Evolutionary conservation across 2,329 filamentous ascomycete species (phyloP).

Genomic region (Periconia sp.): DNA sequence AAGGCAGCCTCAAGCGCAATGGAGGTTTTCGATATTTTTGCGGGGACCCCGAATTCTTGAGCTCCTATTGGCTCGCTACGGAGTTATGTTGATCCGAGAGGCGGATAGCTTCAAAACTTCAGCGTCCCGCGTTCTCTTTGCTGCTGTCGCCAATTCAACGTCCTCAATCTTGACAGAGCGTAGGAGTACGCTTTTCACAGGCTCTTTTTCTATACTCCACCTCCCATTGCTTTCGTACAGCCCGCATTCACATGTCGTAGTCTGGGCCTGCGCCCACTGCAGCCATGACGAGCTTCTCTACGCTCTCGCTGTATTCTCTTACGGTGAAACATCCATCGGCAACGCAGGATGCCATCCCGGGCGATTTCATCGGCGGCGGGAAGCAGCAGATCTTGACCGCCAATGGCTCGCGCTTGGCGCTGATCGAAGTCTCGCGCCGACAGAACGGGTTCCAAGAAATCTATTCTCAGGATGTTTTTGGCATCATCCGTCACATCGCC

Average conservation of each 20-base stretch:
- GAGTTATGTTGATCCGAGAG: conserved; percentile 1
- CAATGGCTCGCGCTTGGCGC: conserved; percentile 83
- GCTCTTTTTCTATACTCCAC: too few relatives aligned
- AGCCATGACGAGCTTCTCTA: conserved; percentile 93
- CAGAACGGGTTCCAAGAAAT: conserved; percentile 85
- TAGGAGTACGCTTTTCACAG: neutral
- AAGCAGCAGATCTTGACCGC: conserved; percentile 97
- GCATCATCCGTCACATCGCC: conserved; percentile 86
- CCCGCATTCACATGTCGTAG: conserved; percentile 14
- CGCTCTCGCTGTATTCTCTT: conserved; percentile 98
- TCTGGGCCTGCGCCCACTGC: conserved; percentile 38
- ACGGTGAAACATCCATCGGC: conserved; percentile 92
- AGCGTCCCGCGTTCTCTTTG: neutral
- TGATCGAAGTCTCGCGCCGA: conserved; percentile 82
- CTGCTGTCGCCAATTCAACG: conserved; percentile 3
- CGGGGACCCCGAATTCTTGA: neutral
- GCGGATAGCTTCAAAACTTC: conserved; percentile 10
- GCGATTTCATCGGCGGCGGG: conserved; percentile 93
- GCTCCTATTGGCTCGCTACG: conserved; percentile 5
- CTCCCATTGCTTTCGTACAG: conserved; percentile 1
- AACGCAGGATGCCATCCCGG: conserved; percentile 85
- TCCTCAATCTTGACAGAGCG: conserved; percentile 4
- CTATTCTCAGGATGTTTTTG: conserved; percentile 91
- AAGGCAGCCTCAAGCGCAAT: neutral
- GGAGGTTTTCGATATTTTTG: conserved; percentile 4